Evolutionary conservation across 2,329 filamentous ascomycete species (phyloP), one percentile per base, ranked within the genome.

Genomic region (Fusarium humuli): DNA sequence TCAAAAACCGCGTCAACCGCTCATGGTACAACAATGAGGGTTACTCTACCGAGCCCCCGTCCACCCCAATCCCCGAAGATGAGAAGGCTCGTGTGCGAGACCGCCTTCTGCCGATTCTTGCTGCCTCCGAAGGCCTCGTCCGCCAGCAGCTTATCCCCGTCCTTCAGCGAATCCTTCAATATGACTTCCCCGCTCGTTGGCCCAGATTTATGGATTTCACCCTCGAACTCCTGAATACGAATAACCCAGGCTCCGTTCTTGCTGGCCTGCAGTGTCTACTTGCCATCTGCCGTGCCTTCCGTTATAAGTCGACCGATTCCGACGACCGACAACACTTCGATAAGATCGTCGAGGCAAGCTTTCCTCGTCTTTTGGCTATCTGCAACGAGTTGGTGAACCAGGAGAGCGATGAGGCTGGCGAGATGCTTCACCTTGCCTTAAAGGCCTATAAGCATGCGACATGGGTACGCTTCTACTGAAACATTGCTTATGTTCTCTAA

Each of bases 381-480:
- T 97, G 94, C 74, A 94, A 93, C 78, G 92, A 93, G 80, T 84
- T 98, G 75, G 92, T 97, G 47, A 91, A 93, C 73, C 94, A 98
- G 83, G 93, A 93, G 78, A 97, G 93, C 78, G 85, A 97, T 73
- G 96, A 99, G 82, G 96, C 95, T 20, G 95, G 93, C 64, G 96
- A 98, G 83, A 98, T 99, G 92, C 86, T 99, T 73, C 92, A 97
- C 78, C 91, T 97, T 62, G 93, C 97, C 58, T 87, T 99, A 77
- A 99, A 99, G 85, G 91, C 94, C 40, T 99, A 97, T 83, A 99
- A 99, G 84, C 95, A 99, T 83, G 94, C 96, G 49, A 97, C 97
- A 76, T 99, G 97, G 86, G 93, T 97, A 78, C 40, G 77, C 48
- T 53, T 61, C 41, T 69, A 69, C 50, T 42, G 37, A 41, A 20